A percentile compares a stretch with the other conserved stretches of the same genome.
Evolutionary conservation across 2,329 filamentous ascomycete genomes (phyloP).

Genomic region (Ceratocystis ficicola): DNA sequence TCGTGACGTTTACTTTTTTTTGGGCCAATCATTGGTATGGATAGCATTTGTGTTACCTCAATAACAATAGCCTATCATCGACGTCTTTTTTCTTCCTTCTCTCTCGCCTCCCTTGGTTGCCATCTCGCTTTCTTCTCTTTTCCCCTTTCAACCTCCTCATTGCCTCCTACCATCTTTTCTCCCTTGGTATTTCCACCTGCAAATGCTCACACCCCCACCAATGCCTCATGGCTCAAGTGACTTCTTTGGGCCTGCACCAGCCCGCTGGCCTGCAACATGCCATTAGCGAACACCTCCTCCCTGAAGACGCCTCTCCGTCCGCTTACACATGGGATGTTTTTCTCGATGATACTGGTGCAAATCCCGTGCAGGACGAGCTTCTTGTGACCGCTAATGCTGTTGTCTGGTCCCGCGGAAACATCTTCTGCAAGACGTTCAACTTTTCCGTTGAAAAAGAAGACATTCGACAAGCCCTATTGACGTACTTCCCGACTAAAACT

Average conservation of each 20-base stretch:
- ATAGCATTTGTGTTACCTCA: no score
- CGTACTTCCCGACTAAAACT: conserved; percentile 51
- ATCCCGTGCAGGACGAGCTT: conserved; percentile 54
- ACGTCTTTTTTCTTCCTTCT: not conserved
- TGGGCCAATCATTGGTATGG: no score
- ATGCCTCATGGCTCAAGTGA: conserved; percentile 70
- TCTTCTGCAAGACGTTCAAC: conserved; percentile 74
- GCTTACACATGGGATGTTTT: conserved; percentile 65
- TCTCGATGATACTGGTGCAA: conserved; percentile 23
- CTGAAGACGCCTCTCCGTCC: conserved; percentile 49
- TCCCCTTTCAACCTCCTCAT: not conserved
- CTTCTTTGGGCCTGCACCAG: conserved; percentile 81
- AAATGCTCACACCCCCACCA: not conserved
- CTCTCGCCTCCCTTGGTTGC: not conserved
- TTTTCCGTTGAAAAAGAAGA: conserved; percentile 79
- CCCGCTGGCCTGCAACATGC: conserved; percentile 75
- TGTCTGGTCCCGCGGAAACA: conserved; percentile 76
- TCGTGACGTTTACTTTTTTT: no score
- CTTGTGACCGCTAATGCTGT: conserved; percentile 63
- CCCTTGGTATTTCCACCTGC: no score
- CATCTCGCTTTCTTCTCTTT: not conserved
- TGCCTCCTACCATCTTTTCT: not conserved
- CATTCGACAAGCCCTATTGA: conserved; percentile 74
- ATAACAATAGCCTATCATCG: no score
- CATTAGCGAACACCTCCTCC: conserved; percentile 65